A percentile compares a stretch with the other conserved stretches of the same genome.
phyloP scores from a whole-genome alignment of 1,139 yeast species.

The Magnusiomyces fungicola region DNA sequence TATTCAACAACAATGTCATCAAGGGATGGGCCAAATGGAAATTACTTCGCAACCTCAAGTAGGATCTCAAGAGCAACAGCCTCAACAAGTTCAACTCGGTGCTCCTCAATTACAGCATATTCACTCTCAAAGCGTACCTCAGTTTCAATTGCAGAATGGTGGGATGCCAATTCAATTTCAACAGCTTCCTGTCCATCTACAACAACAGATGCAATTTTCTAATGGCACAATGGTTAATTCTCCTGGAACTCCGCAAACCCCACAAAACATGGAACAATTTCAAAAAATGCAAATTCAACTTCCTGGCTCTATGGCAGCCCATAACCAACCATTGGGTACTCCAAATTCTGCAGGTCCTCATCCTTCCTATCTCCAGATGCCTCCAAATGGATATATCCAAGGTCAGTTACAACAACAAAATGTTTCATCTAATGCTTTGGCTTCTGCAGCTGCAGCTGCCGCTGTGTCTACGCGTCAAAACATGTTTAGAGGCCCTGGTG shows the following conservation, averaged over 20 bases:
- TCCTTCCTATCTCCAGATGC: background rate
- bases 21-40: too few relatives aligned
- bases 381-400: background rate
- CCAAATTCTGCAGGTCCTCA: background rate
- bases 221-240: background rate
- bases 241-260: background rate
- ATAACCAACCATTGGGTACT: too few relatives aligned
- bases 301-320: too few relatives aligned
- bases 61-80: slow-evolving; percentile 15
- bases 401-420: background rate
- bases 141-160: too few relatives aligned
- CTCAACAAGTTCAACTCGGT: slow-evolving; percentile 20
- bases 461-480: slow-evolving; percentile 14
- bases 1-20: slow-evolving; percentile 7
- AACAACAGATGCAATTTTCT: background rate
- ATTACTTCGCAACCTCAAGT: slow-evolving; percentile 14
- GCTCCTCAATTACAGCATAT: too few relatives aligned
- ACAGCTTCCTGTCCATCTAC: background rate
- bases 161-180: slow-evolving; percentile 1
- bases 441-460: slow-evolving; percentile 14
- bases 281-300: too few relatives aligned
- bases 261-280: too few relatives aligned
- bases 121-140: too few relatives aligned
- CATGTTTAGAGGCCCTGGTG: slow-evolving; percentile 5
- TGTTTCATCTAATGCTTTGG: slow-evolving; percentile 7